phyloP scores from a whole-genome alignment of 352 stramenopile species.

The Phytophthora megakarya region DNA sequence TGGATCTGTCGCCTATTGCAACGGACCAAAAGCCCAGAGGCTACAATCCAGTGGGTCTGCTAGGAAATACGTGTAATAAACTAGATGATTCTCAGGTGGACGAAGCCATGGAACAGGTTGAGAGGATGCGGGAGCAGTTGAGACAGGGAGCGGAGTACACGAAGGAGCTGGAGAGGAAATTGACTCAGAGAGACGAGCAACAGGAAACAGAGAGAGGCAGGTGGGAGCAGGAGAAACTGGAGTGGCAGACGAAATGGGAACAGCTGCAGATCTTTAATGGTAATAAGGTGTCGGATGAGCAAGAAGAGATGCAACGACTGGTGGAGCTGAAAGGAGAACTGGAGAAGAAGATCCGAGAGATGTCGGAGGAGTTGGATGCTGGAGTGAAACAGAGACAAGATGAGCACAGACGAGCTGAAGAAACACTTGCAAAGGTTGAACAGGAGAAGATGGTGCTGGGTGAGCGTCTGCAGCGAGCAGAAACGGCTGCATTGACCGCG shows the following conservation, averaged over 20 bases:
- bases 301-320: constrained; percentile 37
- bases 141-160: constrained; percentile 39
- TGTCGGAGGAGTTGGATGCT: constrained; percentile 28
- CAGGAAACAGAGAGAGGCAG: constrained; percentile 8
- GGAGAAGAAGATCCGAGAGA: constrained; percentile 27
- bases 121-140: constrained; percentile 47
- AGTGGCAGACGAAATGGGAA: constrained; percentile 24
- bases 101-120: constrained; percentile 47
- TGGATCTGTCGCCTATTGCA: constrained; percentile 47
- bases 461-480: constrained; percentile 19
- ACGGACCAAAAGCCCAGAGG: constrained; percentile 20
- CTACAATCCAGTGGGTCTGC: constrained; percentile 68
- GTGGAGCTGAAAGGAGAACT: constrained; percentile 27
- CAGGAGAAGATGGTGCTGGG: constrained; percentile 26
- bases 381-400: constrained; percentile 15
- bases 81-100: constrained; percentile 42
- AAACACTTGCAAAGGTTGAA: constrained; percentile 15
- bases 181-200: constrained; percentile 29
- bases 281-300: constrained; percentile 31
- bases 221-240: constrained; percentile 24
- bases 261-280: constrained; percentile 30
- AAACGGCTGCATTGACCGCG: constrained; percentile 1
- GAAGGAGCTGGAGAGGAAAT: constrained; percentile 33
- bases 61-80: constrained; percentile 27
- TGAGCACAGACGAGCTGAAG: constrained; percentile 15